These are phyloP conservation scores for Globisporangium recalcitrans DNA, from an alignment of 352 stramenopile species.

Conservation along the genomic window DNA sequence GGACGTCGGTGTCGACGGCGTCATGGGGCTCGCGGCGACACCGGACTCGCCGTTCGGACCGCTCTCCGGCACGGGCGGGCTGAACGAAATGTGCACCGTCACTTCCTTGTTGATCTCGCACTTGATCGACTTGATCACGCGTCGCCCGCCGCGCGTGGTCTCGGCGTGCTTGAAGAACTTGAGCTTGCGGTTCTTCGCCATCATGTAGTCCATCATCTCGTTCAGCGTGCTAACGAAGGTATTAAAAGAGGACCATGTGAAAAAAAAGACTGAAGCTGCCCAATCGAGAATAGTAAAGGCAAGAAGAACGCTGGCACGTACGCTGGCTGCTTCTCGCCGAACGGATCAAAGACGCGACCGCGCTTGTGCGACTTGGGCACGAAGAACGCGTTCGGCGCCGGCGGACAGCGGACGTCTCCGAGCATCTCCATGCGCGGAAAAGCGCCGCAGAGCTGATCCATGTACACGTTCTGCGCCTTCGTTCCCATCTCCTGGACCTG, in stretches of 20 bases:
- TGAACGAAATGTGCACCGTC: slow-evolving; percentile 78
- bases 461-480: slow-evolving; percentile 77
- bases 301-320: slow-evolving; percentile 16
- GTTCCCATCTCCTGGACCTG: slow-evolving; percentile 83
- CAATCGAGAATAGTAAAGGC: neutral
- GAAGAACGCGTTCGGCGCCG: slow-evolving; percentile 61
- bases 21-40: slow-evolving; percentile 83
- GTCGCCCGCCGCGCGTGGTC: slow-evolving; percentile 76
- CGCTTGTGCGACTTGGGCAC: slow-evolving; percentile 82
- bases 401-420: slow-evolving; percentile 70
- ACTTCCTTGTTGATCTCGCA: slow-evolving; percentile 88
- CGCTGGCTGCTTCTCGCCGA: slow-evolving; percentile 77
- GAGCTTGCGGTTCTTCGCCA: slow-evolving; percentile 83
- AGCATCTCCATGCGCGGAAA: slow-evolving; percentile 84
- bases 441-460: slow-evolving; percentile 59
- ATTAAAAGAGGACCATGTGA: slow-evolving; percentile 1
- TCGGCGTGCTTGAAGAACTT: slow-evolving; percentile 88
- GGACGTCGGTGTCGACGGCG: slow-evolving; percentile 77
- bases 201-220: slow-evolving; percentile 89
- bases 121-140: slow-evolving; percentile 81
- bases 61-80: slow-evolving; percentile 71
- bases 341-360: slow-evolving; percentile 74
- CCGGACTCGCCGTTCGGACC: slow-evolving; percentile 75
- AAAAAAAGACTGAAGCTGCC: neutral
- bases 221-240: slow-evolving; percentile 49